Conservation (phyloP, 805 yeast species). For the Komagataella pseudopastoris region DNA sequence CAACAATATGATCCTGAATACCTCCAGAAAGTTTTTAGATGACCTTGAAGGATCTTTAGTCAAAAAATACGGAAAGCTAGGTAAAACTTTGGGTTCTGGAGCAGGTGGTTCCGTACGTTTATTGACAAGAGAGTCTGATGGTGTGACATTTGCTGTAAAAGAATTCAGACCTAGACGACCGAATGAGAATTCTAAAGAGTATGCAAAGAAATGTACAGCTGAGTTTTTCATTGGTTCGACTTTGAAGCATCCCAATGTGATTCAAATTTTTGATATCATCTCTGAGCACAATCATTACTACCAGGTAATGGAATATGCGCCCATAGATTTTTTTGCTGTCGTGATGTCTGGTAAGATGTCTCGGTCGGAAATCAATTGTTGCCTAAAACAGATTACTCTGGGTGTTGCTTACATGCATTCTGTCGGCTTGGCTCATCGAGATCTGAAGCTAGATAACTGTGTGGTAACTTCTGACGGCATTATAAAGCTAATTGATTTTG, state of each 20-base stretch:
- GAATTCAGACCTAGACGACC: constrained; percentile 65
- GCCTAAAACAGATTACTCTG: constrained; percentile 57
- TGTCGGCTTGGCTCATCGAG: constrained; percentile 74
- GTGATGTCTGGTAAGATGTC: constrained; percentile 81
- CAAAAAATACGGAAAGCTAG: constrained; percentile 58
- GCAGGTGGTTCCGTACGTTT: constrained; percentile 83
- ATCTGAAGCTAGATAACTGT: constrained; percentile 73
- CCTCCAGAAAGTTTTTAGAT: constrained; percentile 24
- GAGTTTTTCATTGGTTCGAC: constrained; percentile 81
- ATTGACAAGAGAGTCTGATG: constrained; percentile 53
- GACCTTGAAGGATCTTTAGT: constrained; percentile 39
- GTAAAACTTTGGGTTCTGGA: constrained; percentile 70
- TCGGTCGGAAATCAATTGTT: constrained; percentile 71
- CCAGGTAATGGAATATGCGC: constrained; percentile 81
- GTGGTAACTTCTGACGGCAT: constrained; percentile 65
- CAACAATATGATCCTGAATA: constrained; percentile 24
- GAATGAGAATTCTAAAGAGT: constrained; percentile 60
- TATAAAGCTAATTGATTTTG: constrained; percentile 69
- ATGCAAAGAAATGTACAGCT: constrained; percentile 80
- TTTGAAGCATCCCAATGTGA: constrained; percentile 68
- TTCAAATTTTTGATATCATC: constrained; percentile 64
- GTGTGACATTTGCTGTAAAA: constrained; percentile 68
- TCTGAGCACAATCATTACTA: constrained; percentile 57
- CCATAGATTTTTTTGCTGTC: constrained; percentile 73
- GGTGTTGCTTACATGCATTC: constrained; percentile 68